Evolutionary conservation across 108 stramenopile genomes (phyloP), one percentile per base, ranked within the genome.

Genomic region (Poteriospumella lacustris): DNA sequence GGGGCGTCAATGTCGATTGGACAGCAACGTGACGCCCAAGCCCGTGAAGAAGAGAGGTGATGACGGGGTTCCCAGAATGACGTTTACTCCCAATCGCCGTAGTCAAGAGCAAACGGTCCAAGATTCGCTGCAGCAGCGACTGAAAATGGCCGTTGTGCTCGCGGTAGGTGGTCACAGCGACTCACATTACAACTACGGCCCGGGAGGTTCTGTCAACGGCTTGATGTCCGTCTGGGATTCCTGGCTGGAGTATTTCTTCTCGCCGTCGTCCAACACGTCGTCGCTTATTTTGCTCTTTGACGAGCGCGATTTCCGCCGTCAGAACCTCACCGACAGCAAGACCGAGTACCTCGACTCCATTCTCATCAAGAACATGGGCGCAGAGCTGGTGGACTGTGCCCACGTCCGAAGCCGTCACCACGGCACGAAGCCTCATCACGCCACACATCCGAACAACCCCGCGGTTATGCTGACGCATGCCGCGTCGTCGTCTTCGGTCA

Each of bases 191-290:
- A 64, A 64, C 36, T 64, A 64, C 36, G 60, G 60, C 31, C 60
- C 60, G 28, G 60, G 29, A 64, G 60, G 60, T 12, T 64, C 60
- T 24, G 36, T 64, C 31, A 64, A 64, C 36, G 60, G 60, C 12
- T 64, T 64, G 60, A 64, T 64, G 60, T 26, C 60, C 5, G 60
- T 64, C 5, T 64, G 60, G 60, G 60, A 64, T 33, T 64, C 60
- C 15, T 64, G 60, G 60, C 28, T 31, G 31, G 60, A 64, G 28
- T 34, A 64, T 24, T 64, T 64, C 31, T 64, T 64, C 60, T 64
- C 60, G 28, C 12, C 9, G 3, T 34, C 60, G 31, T 64, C 60
- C 31, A 64, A 64, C 31, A 64, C 29, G 9, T 34, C 60, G 5
- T 64, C 60, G 5, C 31, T 64, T 5, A 31, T 64, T 31, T 34